Percentiles rank a stretch among this genome's conserved stretches.
Conservation (phyloP, 225 moss, liverwort and hornwort genomes). For the Asterella californica region DNA sequence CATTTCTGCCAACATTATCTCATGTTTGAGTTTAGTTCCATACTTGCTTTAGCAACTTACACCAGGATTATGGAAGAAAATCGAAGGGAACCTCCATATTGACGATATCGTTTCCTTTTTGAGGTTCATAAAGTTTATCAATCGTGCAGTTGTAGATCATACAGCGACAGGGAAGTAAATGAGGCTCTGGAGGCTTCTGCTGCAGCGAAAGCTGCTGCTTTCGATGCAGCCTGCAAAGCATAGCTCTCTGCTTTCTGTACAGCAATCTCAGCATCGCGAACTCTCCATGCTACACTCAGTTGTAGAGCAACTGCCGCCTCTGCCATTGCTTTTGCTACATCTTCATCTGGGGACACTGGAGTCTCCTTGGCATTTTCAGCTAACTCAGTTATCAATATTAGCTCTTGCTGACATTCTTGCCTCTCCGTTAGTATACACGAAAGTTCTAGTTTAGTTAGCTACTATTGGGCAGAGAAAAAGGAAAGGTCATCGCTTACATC, state of each 20-base stretch:
- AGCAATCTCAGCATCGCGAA: conserved; percentile 70
- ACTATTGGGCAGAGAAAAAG: too few relatives aligned
- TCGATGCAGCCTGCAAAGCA: conserved; percentile 48
- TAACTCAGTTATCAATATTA: conserved; percentile 43
- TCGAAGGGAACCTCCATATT: too few relatives aligned
- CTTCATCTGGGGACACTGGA: conserved; percentile 64
- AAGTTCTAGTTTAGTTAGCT: conserved; percentile 47
- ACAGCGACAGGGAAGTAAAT: too few relatives aligned
- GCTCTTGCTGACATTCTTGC: conserved; percentile 46
- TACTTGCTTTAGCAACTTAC: too few relatives aligned
- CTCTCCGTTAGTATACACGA: conserved; percentile 38
- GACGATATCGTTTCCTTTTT: too few relatives aligned
- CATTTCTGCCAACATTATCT: too few relatives aligned
- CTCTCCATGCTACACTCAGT: conserved; percentile 66
- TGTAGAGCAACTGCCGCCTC: conserved; percentile 76
- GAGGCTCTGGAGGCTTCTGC: too few relatives aligned
- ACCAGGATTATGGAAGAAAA: too few relatives aligned
- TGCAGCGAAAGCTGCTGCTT: conserved; percentile 58
- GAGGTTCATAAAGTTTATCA: too few relatives aligned
- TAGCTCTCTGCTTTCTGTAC: conserved; percentile 67
- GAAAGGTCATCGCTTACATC: too few relatives aligned
- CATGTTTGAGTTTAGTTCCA: too few relatives aligned
- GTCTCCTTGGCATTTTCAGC: conserved; percentile 49
- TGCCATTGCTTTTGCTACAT: conserved; percentile 70
- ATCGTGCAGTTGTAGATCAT: too few relatives aligned